A percentile compares a stretch with the other conserved stretches of the same genome.
Conservation (phyloP, 2,329 filamentous ascomycete species). For the Colletotrichum euphorbiae region DNA sequence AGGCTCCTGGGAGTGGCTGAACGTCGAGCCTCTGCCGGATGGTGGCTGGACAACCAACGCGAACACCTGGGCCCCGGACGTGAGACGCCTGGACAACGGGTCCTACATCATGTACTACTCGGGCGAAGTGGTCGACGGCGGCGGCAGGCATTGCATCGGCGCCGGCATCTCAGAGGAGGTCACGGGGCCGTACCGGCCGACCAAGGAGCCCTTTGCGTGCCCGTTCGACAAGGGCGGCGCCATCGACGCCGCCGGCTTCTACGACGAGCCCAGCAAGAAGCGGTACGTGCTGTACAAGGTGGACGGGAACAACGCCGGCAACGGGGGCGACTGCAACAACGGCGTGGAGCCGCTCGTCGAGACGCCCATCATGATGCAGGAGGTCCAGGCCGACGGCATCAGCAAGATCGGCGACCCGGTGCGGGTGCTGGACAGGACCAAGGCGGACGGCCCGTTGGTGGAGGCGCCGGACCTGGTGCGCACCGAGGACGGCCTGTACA, state of each 20-base stretch:
- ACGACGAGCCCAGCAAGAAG: constrained; percentile 61
- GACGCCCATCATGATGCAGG: constrained; percentile 70
- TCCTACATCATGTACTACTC: constrained; percentile 72
- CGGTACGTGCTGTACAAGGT: constrained; percentile 75
- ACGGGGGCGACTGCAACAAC: constrained; percentile 59
- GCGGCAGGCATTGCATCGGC: constrained; percentile 68
- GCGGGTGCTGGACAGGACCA: constrained; percentile 58
- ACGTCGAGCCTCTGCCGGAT: constrained; percentile 66
- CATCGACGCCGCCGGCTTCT: constrained; percentile 72
- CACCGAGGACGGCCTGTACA: constrained; percentile 62
- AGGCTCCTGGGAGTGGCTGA: constrained; percentile 59
- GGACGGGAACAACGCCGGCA: constrained; percentile 68
- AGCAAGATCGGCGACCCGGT: constrained; percentile 63
- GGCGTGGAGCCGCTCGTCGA: constrained; percentile 52
- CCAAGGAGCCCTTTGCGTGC: constrained; percentile 63
- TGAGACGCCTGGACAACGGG: constrained; percentile 61
- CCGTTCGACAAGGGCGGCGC: constrained; percentile 65
- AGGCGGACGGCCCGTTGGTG: constrained; percentile 64
- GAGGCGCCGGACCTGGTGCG: constrained; percentile 69
- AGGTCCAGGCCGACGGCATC: constrained; percentile 61
- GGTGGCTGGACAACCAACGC: constrained; percentile 65
- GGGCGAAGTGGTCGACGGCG: constrained; percentile 55
- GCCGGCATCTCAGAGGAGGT: constrained; percentile 60
- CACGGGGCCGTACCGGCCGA: constrained; percentile 65
- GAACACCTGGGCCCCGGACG: constrained; percentile 73